Base-by-base conservation (phyloP, 331 rosid species). In the Prunus yedoensis region DNA sequence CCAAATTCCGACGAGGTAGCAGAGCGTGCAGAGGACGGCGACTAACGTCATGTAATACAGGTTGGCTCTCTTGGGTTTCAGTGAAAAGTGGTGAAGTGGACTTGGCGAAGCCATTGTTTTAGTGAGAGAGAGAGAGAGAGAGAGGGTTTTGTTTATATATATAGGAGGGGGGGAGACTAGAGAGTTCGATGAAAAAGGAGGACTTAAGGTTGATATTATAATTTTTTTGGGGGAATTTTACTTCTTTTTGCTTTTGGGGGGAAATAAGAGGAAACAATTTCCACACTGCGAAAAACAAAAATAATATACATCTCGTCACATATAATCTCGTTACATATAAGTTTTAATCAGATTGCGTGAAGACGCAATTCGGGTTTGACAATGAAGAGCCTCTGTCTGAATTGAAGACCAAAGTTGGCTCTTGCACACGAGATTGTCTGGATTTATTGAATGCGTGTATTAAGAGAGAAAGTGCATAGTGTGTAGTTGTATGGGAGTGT, bases 1-100 rank as follows among this genome's bases (percentile, higher is more conserved):
- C 92, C 91, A 92, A 53, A 85, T 78, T 80, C 90, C 97, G 50
- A 88, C 20, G 81, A 89, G 77, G 85, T 90, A 92, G 83, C 64
- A 92, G 78, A 82, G 21, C 17, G 94, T 74, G 84, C 88, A 95
- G 77, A 92, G 87, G 54, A 84, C 57, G 41, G 79, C 21, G 30
- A 78, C 35, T 3, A 79, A 16, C 57, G 78, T 67, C 51, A 88
- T 4, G 70, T 32, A 66, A 32, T 77, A 88, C 11, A 95, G 83
- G 13, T 87, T 87, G 62, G 84, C 46, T 28, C 79, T 76, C 21
- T 85, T 83, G 59, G 83, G 46, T 47, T 81, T 88, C 71, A 76
- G 75, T 3, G 85, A n/a, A 30, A 78, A 71, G 35, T 80, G 58
- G 15, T 15, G 66, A 38, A 75, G 7, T 3, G 74, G 66, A 18